Evolutionary conservation across 208 protist genomes (phyloP).

Genomic region (Zelonia costaricensis): DNA sequence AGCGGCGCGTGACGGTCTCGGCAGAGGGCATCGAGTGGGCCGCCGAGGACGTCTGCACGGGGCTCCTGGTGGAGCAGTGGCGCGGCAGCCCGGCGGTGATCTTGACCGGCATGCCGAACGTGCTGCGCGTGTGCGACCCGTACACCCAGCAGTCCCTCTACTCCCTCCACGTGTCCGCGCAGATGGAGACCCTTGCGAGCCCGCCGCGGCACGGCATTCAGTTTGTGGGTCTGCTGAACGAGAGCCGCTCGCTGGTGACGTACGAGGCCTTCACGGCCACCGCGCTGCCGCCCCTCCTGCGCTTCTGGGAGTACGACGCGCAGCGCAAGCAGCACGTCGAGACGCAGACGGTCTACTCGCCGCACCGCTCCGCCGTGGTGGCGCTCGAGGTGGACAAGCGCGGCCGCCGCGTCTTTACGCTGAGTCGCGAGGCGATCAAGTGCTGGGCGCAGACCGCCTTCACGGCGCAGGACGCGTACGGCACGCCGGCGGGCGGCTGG

Average conservation of each 20-base stretch:
- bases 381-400: slow-evolving; percentile 61
- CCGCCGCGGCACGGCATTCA: slow-evolving; percentile 78
- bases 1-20: slow-evolving; percentile 55
- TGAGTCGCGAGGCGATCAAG: slow-evolving; percentile 69
- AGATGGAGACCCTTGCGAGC: slow-evolving; percentile 79
- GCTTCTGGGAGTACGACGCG: slow-evolving; percentile 82
- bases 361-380: slow-evolving; percentile 62
- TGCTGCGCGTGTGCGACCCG: slow-evolving; percentile 83
- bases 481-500: slow-evolving; percentile 50
- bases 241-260: slow-evolving; percentile 71
- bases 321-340: slow-evolving; percentile 60
- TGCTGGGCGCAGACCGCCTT: slow-evolving; percentile 67
- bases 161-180: slow-evolving; percentile 85
- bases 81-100: slow-evolving; percentile 74
- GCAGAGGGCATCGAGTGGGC: slow-evolving; percentile 88
- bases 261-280: slow-evolving; percentile 77
- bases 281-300: slow-evolving; percentile 61
- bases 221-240: slow-evolving; percentile 68
- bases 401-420: slow-evolving; percentile 69
- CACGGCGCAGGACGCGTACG: slow-evolving; percentile 58
- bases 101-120: slow-evolving; percentile 77
- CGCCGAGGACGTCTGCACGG: slow-evolving; percentile 56
- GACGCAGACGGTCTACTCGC: slow-evolving; percentile 74
- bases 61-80: slow-evolving; percentile 75
- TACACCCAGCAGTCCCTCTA: slow-evolving; percentile 87